Evolutionary conservation across 1,139 yeast genomes (phyloP), one percentile per base, ranked within the genome.

Genomic region (Sugiyamaella novakii): DNA sequence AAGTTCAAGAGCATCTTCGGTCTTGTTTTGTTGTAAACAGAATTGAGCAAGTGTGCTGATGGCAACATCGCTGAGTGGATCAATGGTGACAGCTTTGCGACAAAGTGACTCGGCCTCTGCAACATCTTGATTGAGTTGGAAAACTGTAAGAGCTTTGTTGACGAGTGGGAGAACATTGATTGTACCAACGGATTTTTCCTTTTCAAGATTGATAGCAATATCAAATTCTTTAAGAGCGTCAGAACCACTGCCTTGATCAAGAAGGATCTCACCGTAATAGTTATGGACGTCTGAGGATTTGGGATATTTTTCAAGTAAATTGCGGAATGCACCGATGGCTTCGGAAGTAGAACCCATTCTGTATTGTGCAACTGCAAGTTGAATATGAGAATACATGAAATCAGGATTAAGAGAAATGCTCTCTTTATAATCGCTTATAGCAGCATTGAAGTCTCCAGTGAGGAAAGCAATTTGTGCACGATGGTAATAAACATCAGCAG

Each of bases 221-320:
- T 91, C 96, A 67, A 89, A 92, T 74, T 89, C 92, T 67, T 81
- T 81, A 53, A 81, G 71, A 53, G 98, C 96, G 56, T 78, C 84
- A 38, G 71, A 78, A 52, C 79, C 73, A 59, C 86, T 87, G 61
- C 86, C 85, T 62, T 80, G 79, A 66, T 92, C 98, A 56, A 89
- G 83, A 63, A 91, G 77, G 47, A 92, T 84, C 73, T 92, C 98
- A 65, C 98, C 98, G 65, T 83, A 88, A 71, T 91, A 94, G 74
- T 89, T 91, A 72, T 94, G 95, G 60, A 89, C 87, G 69, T 88
- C 97, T 49, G 97, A 88, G 46, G 85, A 78, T 29, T 92, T 80
- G 60, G 96, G 94, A 80, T 87, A 88, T 66, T 77, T 78, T 68
- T 78, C 75, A 63, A 81, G 81, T 40, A 96, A 88, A 59, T 79